Percentiles rank a stretch among this genome's conserved stretches.
phyloP scores from a whole-genome alignment of 2,329 filamentous ascomycete genomes.

The Fusarium floridanum region DNA sequence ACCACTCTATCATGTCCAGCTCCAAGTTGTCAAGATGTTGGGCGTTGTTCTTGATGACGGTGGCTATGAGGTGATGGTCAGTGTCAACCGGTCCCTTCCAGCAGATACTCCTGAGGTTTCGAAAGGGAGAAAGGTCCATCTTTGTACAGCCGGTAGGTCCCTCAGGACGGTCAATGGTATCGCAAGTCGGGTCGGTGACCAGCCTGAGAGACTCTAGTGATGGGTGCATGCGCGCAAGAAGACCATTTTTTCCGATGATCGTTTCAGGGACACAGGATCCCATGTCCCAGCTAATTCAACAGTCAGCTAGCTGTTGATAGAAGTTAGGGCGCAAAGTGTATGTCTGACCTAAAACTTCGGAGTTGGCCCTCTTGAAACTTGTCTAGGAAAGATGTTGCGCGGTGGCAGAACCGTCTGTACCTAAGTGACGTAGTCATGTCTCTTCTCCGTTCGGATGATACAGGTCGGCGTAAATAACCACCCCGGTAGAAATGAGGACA shows the following conservation, averaged over 20 bases:
- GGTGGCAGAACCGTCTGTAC: no score
- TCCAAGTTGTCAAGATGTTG: neutral
- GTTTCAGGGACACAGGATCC: neutral
- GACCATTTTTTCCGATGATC: neutral
- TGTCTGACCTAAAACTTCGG: neutral
- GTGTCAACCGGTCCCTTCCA: neutral
- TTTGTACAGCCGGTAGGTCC: neutral
- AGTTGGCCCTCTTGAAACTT: no score
- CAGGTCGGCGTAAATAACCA: no score
- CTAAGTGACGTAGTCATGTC: no score
- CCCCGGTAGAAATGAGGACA: neutral
- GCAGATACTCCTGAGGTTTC: neutral
- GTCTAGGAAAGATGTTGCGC: no score
- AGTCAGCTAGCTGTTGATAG: neutral
- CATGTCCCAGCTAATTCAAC: neutral
- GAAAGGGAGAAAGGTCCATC: neutral
- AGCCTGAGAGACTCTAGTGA: neutral
- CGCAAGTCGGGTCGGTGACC: neutral
- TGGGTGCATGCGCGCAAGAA: rapidly evolving
- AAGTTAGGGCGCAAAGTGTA: neutral
- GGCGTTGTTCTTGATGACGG: neutral
- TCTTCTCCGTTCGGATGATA: no score
- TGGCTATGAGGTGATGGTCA: no score
- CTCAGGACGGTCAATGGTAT: neutral
- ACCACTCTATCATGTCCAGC: neutral